Conservation (phyloP, 371 early-diverging fungal species). For the Mucor saturninus region DNA sequence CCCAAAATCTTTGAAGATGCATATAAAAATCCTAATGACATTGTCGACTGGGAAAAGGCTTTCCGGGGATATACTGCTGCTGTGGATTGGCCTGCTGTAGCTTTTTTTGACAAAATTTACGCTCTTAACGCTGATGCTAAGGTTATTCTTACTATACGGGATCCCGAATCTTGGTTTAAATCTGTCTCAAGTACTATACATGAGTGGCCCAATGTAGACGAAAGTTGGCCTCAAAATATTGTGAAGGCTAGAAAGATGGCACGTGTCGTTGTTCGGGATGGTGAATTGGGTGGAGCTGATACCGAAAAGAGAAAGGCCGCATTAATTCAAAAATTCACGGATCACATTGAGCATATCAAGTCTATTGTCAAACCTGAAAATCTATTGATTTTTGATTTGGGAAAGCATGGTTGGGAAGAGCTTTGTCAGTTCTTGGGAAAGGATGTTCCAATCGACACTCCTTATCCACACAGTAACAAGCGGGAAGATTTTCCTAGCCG, state of each 20-base stretch:
- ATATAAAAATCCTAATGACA: constrained; percentile 11
- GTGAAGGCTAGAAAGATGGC: constrained; percentile 22
- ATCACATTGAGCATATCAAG: constrained; percentile 25
- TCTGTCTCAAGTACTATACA: constrained; percentile 27
- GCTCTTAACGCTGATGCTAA: constrained; percentile 37
- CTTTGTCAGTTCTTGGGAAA: constrained; percentile 21
- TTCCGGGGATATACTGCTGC: constrained; percentile 35
- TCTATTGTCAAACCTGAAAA: constrained; percentile 27
- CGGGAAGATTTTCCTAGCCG: not conserved
- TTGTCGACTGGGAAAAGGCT: constrained; percentile 25
- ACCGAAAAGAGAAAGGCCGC: constrained; percentile 8
- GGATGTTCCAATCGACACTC: constrained; percentile 2
- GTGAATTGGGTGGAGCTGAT: constrained; percentile 19
- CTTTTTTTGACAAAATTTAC: constrained; percentile 28
- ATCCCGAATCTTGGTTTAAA: constrained; percentile 32
- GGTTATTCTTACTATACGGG: constrained; percentile 33
- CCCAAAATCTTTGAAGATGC: constrained; percentile 25
- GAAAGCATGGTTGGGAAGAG: constrained; percentile 23
- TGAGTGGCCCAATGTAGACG: constrained; percentile 21
- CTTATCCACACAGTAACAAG: constrained; percentile 24
- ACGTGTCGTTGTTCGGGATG: constrained; percentile 18
- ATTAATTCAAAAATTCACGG: constrained; percentile 16
- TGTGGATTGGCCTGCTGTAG: constrained; percentile 33
- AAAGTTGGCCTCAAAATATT: constrained; percentile 24
- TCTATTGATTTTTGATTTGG: constrained; percentile 23